Conservation (phyloP, 768 basidiomycete species). For the Holtermanniella nyarrowii region DNA sequence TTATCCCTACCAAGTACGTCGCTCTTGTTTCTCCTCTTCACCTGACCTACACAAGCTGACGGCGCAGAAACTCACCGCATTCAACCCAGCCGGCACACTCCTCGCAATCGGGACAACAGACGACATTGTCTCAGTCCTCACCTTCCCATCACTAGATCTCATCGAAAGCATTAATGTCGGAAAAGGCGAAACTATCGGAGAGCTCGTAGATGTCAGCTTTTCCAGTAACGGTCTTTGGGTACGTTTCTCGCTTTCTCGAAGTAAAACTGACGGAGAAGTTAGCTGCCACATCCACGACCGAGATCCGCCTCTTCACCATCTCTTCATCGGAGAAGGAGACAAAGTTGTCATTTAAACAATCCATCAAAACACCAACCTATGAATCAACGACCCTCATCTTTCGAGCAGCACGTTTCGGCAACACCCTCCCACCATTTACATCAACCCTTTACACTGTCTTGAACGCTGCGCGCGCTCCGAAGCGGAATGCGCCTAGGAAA, state of each 20-base stretch:
- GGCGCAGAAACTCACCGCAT: conserved; percentile 69
- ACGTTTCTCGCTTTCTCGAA: conserved; percentile 2
- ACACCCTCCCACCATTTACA: not conserved
- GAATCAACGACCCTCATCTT: conserved; percentile 20
- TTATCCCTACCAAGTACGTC: conserved; percentile 61
- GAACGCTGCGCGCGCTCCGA: conserved; percentile 24
- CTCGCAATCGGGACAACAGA: conserved; percentile 61
- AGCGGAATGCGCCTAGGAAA: conserved; percentile 31
- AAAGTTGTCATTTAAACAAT: not conserved
- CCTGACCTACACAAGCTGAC: conserved; percentile 5
- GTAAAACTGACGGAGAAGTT: conserved; percentile 19
- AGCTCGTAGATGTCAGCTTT: conserved; percentile 81
- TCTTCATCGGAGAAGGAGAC: conserved; percentile 1
- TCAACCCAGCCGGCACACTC: conserved; percentile 59
- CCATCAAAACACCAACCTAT: not conserved
- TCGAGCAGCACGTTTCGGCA: conserved; percentile 29
- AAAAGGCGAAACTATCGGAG: conserved; percentile 47
- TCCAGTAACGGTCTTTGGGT: conserved; percentile 47
- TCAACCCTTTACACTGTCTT: conserved; percentile 34
- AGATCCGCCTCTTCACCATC: conserved; percentile 1
- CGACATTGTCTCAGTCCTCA: conserved; percentile 58
- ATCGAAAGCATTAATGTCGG: conserved; percentile 48
- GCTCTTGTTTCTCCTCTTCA: conserved; percentile 4
- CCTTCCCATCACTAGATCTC: conserved; percentile 51
- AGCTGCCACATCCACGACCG: conserved; percentile 28